Base-by-base conservation (phyloP, 371 early-diverging fungal species). In the Lichtheimia ramosa region DNA sequence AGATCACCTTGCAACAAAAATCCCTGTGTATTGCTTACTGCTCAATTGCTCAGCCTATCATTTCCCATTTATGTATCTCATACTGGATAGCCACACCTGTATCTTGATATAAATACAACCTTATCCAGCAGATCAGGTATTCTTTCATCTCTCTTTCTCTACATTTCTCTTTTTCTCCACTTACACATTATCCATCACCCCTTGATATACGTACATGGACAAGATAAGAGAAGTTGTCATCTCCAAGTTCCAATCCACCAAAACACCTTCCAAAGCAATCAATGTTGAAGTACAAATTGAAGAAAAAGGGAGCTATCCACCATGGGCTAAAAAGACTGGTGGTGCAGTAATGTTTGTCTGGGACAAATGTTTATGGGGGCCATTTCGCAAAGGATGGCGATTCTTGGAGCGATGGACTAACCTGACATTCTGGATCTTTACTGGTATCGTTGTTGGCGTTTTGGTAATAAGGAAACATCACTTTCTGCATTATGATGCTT, bases 341-440 rank as follows among this genome's bases (percentile, higher is more conserved):
- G 10, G 23, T 18, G 8, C 34, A 8, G 3, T 5, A 6, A 21
- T 54, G 10, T 40, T 48, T 12, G 20, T 61, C 21, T 61, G 61
- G 61, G 23, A 54, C n/a, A 43, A 23, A 34, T 46, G 16, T 3
- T 27, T 61, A 3, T 61, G 62, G 62, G 27, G 21, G 3, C 65
- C 65, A 5, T 64, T 59, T 20, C 20, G 16, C 0, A 24, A 25
- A 15, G 43, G 18, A 7, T 67, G 67, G 67, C 39, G 66, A 7
- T 68, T 71, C 53, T 58, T 86, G 18, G 52, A 55, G n/a, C 54
- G 61, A 16, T 58, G 71, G 62, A 85, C 85, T 34, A 83, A 73
- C 49, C 53, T 88, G 25, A 84, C 86, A 1, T 65, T 85, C 43
- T 89, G 84, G 85, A 89, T 89, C 53, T 65, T 89, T 39, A 46